A percentile compares a stretch with the other conserved stretches of the same genome.
Conservation (phyloP, 805 yeast species). For the Metschnikowia lunata region DNA sequence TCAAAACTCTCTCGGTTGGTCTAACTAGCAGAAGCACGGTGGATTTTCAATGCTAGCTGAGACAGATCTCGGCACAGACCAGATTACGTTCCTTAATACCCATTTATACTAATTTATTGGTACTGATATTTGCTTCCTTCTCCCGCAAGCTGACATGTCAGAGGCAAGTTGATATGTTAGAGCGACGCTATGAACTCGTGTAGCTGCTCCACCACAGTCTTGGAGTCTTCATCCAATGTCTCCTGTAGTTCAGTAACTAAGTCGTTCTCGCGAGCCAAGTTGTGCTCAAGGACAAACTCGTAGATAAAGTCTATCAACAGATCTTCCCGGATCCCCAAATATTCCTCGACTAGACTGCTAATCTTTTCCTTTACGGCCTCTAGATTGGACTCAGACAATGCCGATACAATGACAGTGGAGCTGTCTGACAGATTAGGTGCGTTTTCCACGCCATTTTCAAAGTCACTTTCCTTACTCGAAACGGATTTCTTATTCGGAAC, state of each 20-base stretch:
- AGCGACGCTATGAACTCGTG: conserved; percentile 7
- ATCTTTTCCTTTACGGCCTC: conserved; percentile 31
- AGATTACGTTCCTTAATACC: conserved; percentile 5
- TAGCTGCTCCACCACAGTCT: conserved; percentile 37
- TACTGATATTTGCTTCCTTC: too few relatives aligned
- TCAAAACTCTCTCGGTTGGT: conserved; percentile 71
- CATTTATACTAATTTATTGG: neutral
- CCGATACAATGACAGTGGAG: conserved; percentile 1
- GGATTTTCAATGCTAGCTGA: too few relatives aligned
- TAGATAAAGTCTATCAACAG: conserved; percentile 43
- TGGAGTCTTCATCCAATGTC: conserved; percentile 48
- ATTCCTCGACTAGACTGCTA: conserved; percentile 45
- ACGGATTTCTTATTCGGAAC: neutral
- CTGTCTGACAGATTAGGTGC: too few relatives aligned
- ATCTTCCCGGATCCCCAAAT: conserved; percentile 51
- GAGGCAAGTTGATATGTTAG: neutral
- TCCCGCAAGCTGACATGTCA: too few relatives aligned
- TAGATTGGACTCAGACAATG: conserved; percentile 9
- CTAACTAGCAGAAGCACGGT: neutral
- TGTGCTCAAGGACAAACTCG: conserved; percentile 30
- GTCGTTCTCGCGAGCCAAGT: conserved; percentile 27
- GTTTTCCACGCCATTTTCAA: neutral
- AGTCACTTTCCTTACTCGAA: neutral
- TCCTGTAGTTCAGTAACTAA: conserved; percentile 46
- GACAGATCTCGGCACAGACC: neutral